These are phyloP conservation scores for Xylariaceae sp. DNA, from an alignment of 2,329 filamentous ascomycete genomes.

Conservation along the genomic window DNA sequence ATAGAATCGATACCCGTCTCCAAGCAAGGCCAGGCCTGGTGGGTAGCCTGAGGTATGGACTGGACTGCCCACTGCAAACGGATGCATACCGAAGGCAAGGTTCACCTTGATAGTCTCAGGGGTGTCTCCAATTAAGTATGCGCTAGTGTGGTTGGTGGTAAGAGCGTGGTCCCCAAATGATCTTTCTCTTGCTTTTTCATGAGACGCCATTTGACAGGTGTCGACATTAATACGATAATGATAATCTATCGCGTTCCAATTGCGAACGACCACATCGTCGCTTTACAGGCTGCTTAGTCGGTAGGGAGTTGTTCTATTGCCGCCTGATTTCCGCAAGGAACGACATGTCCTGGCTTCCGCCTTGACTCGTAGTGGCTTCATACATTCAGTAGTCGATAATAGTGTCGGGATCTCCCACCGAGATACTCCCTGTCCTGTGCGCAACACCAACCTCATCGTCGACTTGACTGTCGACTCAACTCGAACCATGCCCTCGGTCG, in stretches of 20 bases:
- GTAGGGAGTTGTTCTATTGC: not conserved
- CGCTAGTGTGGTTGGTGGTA: too few species aligned
- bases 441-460: slow-evolving; percentile 8
- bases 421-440: slow-evolving; percentile 13
- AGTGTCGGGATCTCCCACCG: not conserved
- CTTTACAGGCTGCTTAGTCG: not conserved
- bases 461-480: not conserved
- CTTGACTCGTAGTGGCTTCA: not conserved
- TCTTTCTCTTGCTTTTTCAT: slow-evolving; percentile 15
- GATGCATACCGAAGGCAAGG: too few species aligned
- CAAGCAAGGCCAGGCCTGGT: too few species aligned
- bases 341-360: slow-evolving; percentile 11
- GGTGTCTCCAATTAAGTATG: too few species aligned
- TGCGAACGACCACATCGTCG: not conserved
- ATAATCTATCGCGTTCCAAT: not conserved
- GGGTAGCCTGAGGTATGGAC: too few species aligned
- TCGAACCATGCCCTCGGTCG: slow-evolving; percentile 21
- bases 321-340: not conserved
- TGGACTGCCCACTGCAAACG: too few species aligned
- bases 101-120: too few species aligned
- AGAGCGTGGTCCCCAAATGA: not conserved
- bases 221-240: slow-evolving; percentile 8
- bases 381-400: too few species aligned
- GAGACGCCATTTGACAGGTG: slow-evolving; percentile 14
- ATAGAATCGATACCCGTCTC: too few species aligned